Base-by-base conservation (phyloP, 257 asterid species). In the Rubia yunnanensis region DNA sequence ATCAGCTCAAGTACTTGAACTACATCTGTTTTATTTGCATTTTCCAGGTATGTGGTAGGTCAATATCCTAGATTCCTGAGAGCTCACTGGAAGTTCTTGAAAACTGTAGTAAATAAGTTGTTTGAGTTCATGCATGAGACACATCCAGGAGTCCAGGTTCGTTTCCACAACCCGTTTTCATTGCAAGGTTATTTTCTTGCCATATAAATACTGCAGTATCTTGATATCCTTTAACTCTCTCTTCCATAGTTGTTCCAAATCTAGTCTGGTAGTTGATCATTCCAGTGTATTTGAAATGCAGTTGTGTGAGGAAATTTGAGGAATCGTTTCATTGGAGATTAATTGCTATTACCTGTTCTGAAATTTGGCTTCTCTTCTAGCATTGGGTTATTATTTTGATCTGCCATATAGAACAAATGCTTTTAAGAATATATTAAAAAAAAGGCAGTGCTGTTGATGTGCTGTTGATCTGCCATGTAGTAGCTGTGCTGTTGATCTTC, bases 121-220 rank as follows among this genome's bases (percentile, higher is more conserved):
- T 94, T 94, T 76, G 99, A 94, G 79, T 94, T 94, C 82, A 90
- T 94, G 99, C 97, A 94, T 10, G 99, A 94, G 85, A 90, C 89
- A 5, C 99, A 94, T 80, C 99, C 98, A 50, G 99, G 99, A 76
- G 99, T 94, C 80, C 99, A 94, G 99, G 99, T 94, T 78, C 38
- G 69, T 63, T 27, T 69, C 9, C 7, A 20, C 22, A 5, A 23
- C 53, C 65, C 44, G 39, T 22, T 24, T 26, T 22, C 2, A 3
- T 35, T 35, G 39, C n/a, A n/a, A n/a, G n/a, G n/a, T n/a, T n/a
- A n/a, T n/a, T n/a, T n/a, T n/a, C n/a, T n/a, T n/a, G n/a, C n/a
- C n/a, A n/a, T n/a, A n/a, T n/a, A n/a, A n/a, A n/a, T 35, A 35
- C 39, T 62, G 54, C 35, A 18, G 22, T 15, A 1, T 61, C 31